Base-by-base conservation (phyloP, 129 eudicot species). In the Escallonia rubra region DNA sequence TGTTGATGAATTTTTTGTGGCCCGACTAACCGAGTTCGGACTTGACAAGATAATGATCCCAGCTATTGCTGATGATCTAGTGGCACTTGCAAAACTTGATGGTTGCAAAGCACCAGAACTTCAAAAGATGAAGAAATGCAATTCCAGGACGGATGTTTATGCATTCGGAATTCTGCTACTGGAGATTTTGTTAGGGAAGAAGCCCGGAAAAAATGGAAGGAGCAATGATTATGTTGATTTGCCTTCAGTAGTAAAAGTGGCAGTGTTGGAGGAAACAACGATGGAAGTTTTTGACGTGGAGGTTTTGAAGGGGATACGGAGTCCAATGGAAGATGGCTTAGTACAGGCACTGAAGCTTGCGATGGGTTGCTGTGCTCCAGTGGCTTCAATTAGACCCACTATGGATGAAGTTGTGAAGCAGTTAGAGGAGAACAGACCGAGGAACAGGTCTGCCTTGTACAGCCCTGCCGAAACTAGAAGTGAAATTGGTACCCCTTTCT, bases 331-430 rank as follows among this genome's bases (percentile, higher is more conserved):
- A 78, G 99, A 89, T 57, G 99, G 96, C 13, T 68, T 94, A 69
- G 96, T 93, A 38, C 98, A 93, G 61, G 98, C 98, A 0, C 73
- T 93, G 85, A 93, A 89, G 75, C 81, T 93, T 61, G 98, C 98
- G 40, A 93, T 94, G 96, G 99, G 99, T 11, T 94, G 99, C 38
- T 94, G 99, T 70, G 99, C 99, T 41, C 99, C 99, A 3, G 99
- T 94, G 68, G 91, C 93, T 38, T 47, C 88, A 6, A 96, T 87
- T 53, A 72, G 99, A 79, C 96, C 97, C 15, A 67, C 88, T 0
- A 94, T 94, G 99, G 96, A 89, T 0, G 96, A 93, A 69, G 95
- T 93, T 14, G 98, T 89, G 64, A 86, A 89, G 83, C 95, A 94
- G 78, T 64, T 94, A 59, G 99, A 94, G 77, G 99, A 94, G 79